These are phyloP conservation scores for Candida broadrunensis DNA, from an alignment of 805 yeast genomes.

Conservation along the genomic window DNA sequence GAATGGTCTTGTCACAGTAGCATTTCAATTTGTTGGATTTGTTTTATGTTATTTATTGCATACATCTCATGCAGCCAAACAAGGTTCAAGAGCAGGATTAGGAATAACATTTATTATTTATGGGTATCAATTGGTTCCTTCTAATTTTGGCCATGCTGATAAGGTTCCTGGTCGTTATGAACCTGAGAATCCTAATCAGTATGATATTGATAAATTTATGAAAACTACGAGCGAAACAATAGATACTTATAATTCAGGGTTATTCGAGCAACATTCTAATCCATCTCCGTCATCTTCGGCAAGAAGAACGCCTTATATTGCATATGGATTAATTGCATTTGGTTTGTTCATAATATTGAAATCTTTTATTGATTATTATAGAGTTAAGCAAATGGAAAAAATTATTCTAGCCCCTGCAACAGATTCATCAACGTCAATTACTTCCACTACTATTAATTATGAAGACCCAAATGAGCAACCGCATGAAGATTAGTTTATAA, in stretches of 20 bases:
- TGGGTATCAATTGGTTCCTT: constrained; percentile 42
- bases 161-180: constrained; percentile 28
- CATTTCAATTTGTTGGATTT: constrained; percentile 93
- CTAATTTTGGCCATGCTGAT: constrained; percentile 37
- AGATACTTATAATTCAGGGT: constrained; percentile 28
- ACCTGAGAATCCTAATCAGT: constrained; percentile 32
- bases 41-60: constrained; percentile 85
- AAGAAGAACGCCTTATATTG: constrained; percentile 43
- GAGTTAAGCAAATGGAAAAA: constrained; percentile 75
- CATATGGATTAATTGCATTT: constrained; percentile 60
- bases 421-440: constrained; percentile 10
- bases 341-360: constrained; percentile 67
- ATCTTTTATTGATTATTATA: constrained; percentile 67
- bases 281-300: neutral
- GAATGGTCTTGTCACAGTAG: constrained; percentile 85
- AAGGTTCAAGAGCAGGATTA: constrained; percentile 89
- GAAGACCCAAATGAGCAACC: neutral
- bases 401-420: constrained; percentile 50
- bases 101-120: constrained; percentile 79
- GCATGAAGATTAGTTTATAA: neutral
- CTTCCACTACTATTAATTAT: constrained; percentile 3
- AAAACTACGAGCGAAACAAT: constrained; percentile 21
- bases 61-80: constrained; percentile 95
- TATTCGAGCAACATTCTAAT: constrained; percentile 15
- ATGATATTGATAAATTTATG: constrained; percentile 26